A percentile compares a stretch with the other conserved stretches of the same genome.
phyloP scores from a whole-genome alignment of 2,329 filamentous ascomycete genomes.

The Alternaria triticimaculans region DNA sequence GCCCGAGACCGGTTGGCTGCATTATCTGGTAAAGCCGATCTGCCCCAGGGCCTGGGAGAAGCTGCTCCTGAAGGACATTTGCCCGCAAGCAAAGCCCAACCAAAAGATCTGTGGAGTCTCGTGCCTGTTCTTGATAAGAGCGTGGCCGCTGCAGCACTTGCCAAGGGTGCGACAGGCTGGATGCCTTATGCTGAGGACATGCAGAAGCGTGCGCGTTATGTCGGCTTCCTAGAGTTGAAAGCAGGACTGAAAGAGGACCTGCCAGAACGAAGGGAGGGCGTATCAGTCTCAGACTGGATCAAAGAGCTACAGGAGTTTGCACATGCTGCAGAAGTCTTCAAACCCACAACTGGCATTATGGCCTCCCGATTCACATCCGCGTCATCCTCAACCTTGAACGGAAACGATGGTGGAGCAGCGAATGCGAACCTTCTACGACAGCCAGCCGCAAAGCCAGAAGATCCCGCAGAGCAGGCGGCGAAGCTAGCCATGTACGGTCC shows the following conservation, averaged over 20 bases:
- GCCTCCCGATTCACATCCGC: slow-evolving; percentile 85
- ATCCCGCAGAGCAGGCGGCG: slow-evolving; percentile 86
- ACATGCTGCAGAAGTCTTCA: slow-evolving; percentile 79
- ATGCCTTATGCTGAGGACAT: slow-evolving; percentile 87
- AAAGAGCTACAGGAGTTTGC: slow-evolving; percentile 82
- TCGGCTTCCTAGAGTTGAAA: slow-evolving; percentile 78
- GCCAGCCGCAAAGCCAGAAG: slow-evolving; percentile 65
- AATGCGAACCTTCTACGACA: slow-evolving; percentile 52
- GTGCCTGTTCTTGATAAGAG: slow-evolving; percentile 52
- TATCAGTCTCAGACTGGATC: slow-evolving; percentile 74
- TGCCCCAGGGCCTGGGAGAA: slow-evolving; percentile 81
- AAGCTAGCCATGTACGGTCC: slow-evolving; percentile 90
- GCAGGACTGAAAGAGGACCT: slow-evolving; percentile 65
- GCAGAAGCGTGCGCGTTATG: slow-evolving; percentile 79
- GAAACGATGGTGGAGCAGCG: slow-evolving; percentile 22
- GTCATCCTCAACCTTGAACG: slow-evolving; percentile 42
- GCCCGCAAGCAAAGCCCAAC: slow-evolving; percentile 67
- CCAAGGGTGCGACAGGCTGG: slow-evolving; percentile 65
- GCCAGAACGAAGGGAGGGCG: slow-evolving; percentile 61
- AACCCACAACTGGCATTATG: slow-evolving; percentile 90
- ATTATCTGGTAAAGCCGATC: slow-evolving; percentile 75
- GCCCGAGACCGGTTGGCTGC: slow-evolving; percentile 78
- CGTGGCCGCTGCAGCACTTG: slow-evolving; percentile 55
- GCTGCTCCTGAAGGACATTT: slow-evolving; percentile 69
- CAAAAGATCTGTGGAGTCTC: slow-evolving; percentile 60